Evolutionary conservation across 2,329 filamentous ascomycete genomes (phyloP).

Genomic region (Amesomyces nigricolor): DNA sequence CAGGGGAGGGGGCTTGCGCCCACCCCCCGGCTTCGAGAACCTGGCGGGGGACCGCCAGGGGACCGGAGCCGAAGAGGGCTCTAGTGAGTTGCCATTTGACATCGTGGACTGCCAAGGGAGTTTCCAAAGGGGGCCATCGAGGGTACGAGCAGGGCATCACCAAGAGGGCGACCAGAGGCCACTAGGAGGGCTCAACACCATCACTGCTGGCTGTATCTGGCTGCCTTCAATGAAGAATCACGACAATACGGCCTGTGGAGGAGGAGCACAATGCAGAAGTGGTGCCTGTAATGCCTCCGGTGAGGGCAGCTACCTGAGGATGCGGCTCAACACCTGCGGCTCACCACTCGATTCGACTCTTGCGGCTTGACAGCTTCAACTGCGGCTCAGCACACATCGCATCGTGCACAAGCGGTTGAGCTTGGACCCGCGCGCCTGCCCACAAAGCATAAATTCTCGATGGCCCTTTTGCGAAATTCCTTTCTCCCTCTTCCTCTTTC

Average conservation of each 20-base stretch:
- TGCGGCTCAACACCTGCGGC: not conserved
- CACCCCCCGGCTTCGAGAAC: constrained; percentile 15
- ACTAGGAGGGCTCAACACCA: no score
- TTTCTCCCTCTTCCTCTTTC: not conserved
- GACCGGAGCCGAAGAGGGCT: not conserved
- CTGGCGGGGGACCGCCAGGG: not conserved
- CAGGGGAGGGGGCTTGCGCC: not conserved
- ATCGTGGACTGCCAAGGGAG: no score
- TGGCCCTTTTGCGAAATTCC: not conserved
- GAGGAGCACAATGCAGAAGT: no score
- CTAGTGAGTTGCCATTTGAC: constrained; percentile 5
- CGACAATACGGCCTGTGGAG: no score
- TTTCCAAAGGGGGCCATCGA: not conserved
- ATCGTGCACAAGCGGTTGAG: not conserved
- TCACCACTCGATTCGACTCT: not conserved
- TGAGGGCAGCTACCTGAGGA: not conserved
- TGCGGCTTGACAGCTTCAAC: not conserved
- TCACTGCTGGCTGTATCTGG: no score
- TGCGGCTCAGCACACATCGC: not conserved
- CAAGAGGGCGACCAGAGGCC: no score
- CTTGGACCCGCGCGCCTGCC: constrained; percentile 12
- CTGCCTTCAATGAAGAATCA: no score
- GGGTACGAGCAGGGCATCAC: not conserved
- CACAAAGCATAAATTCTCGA: not conserved
- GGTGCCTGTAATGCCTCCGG: no score